Evolutionary conservation across 768 basidiomycete genomes (phyloP).

Genomic region (Lyophyllum shimeji): DNA sequence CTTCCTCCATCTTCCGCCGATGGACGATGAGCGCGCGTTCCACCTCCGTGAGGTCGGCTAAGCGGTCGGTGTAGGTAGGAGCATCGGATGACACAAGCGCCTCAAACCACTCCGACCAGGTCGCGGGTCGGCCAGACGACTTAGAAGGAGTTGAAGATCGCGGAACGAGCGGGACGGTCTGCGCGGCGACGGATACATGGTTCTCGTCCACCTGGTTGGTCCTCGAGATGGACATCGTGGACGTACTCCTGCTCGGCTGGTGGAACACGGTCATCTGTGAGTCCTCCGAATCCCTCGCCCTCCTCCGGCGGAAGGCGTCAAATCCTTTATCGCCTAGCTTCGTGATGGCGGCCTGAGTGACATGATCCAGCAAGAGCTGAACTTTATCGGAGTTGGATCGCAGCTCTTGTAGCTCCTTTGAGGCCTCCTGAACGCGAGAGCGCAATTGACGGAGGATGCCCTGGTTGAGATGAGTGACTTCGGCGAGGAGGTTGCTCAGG

Average conservation of each 20-base stretch:
- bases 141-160: conserved; percentile 3
- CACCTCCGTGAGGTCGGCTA: conserved; percentile 26
- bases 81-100: conserved; percentile 25
- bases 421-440: conserved; percentile 49
- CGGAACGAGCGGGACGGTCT: conserved; percentile 27
- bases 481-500: conserved; percentile 45
- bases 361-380: conserved; percentile 41
- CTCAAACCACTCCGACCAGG: conserved; percentile 44
- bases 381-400: conserved; percentile 45
- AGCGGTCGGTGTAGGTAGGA: conserved; percentile 28
- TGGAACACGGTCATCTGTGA: conserved; percentile 54
- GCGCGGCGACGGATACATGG: conserved; percentile 25
- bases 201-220: conserved; percentile 13
- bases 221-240: conserved; percentile 13
- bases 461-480: conserved; percentile 46
- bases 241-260: conserved; percentile 14
- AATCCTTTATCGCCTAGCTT: conserved; percentile 38
- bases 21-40: conserved; percentile 28
- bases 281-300: conserved; percentile 64
- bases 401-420: conserved; percentile 47
- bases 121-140: conserved; percentile 15
- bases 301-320: conserved; percentile 27
- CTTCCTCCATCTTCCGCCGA: conserved; percentile 16
- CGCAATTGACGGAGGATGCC: conserved; percentile 52
- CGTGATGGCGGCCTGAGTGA: conserved; percentile 44